Conservation (phyloP, 169 alveolate species). For the Plasmodium inui region DNA sequence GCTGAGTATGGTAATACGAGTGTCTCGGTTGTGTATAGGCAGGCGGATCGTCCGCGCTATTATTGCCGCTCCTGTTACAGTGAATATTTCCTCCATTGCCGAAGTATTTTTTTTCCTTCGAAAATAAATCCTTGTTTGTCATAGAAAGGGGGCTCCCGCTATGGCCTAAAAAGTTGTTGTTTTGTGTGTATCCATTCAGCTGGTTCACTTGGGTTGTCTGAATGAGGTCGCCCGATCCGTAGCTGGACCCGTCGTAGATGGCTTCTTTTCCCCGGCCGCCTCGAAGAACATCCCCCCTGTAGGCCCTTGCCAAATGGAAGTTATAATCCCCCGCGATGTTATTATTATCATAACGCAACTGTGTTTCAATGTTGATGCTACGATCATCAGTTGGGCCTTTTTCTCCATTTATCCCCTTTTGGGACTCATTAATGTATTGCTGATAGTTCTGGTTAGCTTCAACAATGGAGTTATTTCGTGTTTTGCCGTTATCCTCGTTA, state of each 20-base stretch:
- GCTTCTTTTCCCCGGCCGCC: background rate
- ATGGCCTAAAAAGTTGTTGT: background rate
- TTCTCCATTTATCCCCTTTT: background rate
- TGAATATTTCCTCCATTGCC: background rate
- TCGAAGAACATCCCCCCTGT: background rate
- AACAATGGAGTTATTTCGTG: background rate
- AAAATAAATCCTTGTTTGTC: background rate
- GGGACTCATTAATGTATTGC: background rate
- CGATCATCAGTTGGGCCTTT: background rate
- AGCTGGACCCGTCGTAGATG: background rate
- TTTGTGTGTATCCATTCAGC: background rate
- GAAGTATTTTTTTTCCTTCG: background rate
- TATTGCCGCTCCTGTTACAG: background rate
- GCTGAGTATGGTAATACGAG: conserved; percentile 1
- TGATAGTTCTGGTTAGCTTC: background rate
- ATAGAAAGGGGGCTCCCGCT: background rate
- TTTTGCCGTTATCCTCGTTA: background rate
- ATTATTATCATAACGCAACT: background rate
- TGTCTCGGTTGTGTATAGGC: background rate
- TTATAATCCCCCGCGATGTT: background rate
- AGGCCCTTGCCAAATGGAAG: background rate
- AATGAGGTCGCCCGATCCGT: background rate
- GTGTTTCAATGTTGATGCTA: background rate
- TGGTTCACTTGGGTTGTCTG: background rate
- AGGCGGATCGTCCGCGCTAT: background rate